Conservation (phyloP, 805 yeast species). For the Metschnikowia cubensis region DNA sequence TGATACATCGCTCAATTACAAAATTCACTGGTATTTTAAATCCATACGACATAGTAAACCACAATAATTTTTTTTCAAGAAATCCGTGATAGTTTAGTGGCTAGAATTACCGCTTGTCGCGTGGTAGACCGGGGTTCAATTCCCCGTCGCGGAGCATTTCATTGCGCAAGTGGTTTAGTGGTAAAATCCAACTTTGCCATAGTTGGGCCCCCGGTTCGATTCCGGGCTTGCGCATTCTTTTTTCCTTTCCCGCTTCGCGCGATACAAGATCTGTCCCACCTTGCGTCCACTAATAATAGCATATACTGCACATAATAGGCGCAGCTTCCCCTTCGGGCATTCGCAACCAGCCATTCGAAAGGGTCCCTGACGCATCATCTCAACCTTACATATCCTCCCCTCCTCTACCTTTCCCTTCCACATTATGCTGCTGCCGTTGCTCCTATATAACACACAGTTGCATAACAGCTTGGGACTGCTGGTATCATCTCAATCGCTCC, state of each 20-base stretch:
- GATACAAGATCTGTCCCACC: neutral
- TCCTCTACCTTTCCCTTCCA: neutral
- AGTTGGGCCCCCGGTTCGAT: slow-evolving; percentile 23
- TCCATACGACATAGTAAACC: neutral
- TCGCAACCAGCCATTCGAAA: slow-evolving; percentile 3
- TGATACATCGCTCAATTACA: no score
- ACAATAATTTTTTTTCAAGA: neutral
- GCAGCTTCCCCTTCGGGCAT: neutral
- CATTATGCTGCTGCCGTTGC: slow-evolving; percentile 10
- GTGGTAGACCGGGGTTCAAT: slow-evolving; percentile 19
- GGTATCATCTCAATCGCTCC: slow-evolving; percentile 5
- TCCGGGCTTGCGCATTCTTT: slow-evolving; percentile 21
- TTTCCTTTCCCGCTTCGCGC: neutral
- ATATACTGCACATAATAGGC: neutral
- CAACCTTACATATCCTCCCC: neutral
- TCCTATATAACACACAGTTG: slow-evolving; percentile 10
- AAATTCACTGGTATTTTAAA: neutral
- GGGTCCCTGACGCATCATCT: neutral
- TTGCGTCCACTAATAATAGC: neutral
- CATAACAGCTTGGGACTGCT: slow-evolving; percentile 8
- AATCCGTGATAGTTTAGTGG: slow-evolving; percentile 18
- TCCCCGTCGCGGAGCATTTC: slow-evolving; percentile 17
- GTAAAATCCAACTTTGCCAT: slow-evolving; percentile 21
- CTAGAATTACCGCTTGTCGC: slow-evolving; percentile 19
- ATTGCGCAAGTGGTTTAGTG: slow-evolving; percentile 21